These are phyloP conservation scores for Pleurotus djamor DNA, from an alignment of 768 basidiomycete species.

Conservation along the genomic window DNA sequence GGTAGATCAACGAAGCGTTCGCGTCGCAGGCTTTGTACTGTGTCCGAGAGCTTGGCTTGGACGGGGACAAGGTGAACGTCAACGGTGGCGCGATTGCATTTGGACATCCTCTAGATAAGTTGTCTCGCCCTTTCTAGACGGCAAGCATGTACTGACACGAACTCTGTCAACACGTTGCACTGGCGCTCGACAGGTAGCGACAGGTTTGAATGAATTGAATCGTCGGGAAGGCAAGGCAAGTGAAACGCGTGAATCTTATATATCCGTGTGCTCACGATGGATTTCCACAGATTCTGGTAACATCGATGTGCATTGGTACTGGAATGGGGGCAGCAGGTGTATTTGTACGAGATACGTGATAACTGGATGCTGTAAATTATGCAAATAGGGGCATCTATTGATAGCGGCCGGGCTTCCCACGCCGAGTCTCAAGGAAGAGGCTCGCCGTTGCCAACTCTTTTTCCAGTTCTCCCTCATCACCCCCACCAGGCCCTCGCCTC, in stretches of 20 bases:
- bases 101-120: conserved; percentile 81
- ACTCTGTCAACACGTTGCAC: conserved; percentile 57
- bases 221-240: conserved; percentile 69
- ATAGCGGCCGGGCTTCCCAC: conserved; percentile 7
- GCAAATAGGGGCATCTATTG: conserved; percentile 14
- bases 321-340: conserved; percentile 91
- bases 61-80: conserved; percentile 45
- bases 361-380: conserved; percentile 9
- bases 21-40: conserved; percentile 81
- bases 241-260: conserved; percentile 4
- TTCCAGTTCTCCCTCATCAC: not conserved
- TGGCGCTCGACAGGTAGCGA: conserved; percentile 83
- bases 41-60: conserved; percentile 59
- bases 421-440: conserved; percentile 1
- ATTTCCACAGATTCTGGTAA: conserved; percentile 65
- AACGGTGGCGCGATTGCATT: conserved; percentile 91
- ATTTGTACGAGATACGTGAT: conserved; percentile 52
- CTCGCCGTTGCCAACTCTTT: conserved; percentile 2
- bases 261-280: conserved; percentile 4
- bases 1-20: conserved; percentile 89
- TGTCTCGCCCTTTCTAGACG: not conserved
- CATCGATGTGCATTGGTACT: conserved; percentile 86
- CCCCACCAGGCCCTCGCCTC: not conserved
- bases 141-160: conserved; percentile 13
- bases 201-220: conserved; percentile 72